Evolutionary conservation across 1,139 yeast genomes (phyloP).

Genomic region (Ogataea hybrid): DNA sequence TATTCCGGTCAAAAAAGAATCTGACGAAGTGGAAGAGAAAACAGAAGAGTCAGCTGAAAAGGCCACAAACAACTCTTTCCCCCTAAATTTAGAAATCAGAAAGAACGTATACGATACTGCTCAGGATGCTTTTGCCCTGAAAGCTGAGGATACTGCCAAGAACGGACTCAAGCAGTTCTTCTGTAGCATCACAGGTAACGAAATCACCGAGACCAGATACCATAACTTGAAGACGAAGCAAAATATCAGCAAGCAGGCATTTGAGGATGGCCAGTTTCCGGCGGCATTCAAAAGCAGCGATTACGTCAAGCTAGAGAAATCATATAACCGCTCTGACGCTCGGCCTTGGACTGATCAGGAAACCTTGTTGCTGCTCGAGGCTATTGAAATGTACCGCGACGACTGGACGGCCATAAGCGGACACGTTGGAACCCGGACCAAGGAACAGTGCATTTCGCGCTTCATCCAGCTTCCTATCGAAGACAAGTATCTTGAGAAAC

Average conservation of each 20-base stretch:
- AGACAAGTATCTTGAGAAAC: slow-evolving; percentile 69
- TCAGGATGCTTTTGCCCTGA: slow-evolving; percentile 60
- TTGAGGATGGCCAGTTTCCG: slow-evolving; percentile 91
- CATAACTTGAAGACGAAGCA: slow-evolving; percentile 87
- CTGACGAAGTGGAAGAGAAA: slow-evolving; percentile 7
- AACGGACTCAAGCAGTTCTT: slow-evolving; percentile 59
- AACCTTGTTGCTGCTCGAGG: slow-evolving; percentile 78
- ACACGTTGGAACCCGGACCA: slow-evolving; percentile 83
- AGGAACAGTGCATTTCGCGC: slow-evolving; percentile 84
- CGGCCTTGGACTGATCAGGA: slow-evolving; percentile 88
- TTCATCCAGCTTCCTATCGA: slow-evolving; percentile 94
- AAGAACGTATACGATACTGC: slow-evolving; percentile 72
- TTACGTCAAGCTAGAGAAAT: slow-evolving; percentile 66
- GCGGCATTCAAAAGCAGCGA: slow-evolving; percentile 86
- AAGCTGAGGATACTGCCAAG: slow-evolving; percentile 44
- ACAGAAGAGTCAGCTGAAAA: slow-evolving; percentile 4
- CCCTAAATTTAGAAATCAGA: slow-evolving; percentile 65
- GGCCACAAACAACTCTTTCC: slow-evolving; percentile 24
- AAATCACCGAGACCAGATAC: slow-evolving; percentile 78
- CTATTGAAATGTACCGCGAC: slow-evolving; percentile 80
- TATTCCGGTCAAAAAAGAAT: slow-evolving; percentile 44
- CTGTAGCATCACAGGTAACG: slow-evolving; percentile 91
- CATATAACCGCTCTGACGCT: slow-evolving; percentile 32
- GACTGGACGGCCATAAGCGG: slow-evolving; percentile 88
- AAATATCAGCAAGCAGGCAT: slow-evolving; percentile 72